These are phyloP conservation scores for Starmerella sp. DNA, from an alignment of 805 yeast genomes.

Conservation along the genomic window DNA sequence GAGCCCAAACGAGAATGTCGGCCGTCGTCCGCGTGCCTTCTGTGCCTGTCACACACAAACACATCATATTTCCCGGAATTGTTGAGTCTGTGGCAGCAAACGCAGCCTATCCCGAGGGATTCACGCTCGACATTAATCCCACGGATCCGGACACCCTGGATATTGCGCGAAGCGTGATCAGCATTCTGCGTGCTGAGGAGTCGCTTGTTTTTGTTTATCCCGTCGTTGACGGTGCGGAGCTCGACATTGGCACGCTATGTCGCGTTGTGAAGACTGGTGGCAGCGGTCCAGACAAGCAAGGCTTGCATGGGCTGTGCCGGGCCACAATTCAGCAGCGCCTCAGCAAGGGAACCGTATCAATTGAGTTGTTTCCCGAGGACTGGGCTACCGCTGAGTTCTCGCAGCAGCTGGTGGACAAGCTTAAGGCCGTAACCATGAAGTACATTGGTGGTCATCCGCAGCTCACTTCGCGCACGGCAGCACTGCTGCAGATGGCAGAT, in stretches of 20 bases:
- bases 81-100: background rate
- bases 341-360: background rate
- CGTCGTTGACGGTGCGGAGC: background rate
- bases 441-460: conserved; percentile 11
- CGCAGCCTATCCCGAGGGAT: background rate
- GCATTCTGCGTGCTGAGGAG: conserved; percentile 3
- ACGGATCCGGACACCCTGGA: background rate
- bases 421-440: conserved; percentile 14
- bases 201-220: conserved; percentile 9
- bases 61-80: background rate
- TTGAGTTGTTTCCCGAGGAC: conserved; percentile 6
- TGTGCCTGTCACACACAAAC: background rate
- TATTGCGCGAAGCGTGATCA: background rate
- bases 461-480: conserved; percentile 10
- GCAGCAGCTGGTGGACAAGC: conserved; percentile 3
- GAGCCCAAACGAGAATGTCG: background rate
- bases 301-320: conserved; percentile 18
- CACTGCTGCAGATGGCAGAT: conserved; percentile 19
- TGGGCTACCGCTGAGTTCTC: conserved; percentile 1
- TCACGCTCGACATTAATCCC: background rate
- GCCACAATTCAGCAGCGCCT: conserved; percentile 4
- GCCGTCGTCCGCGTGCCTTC: background rate
- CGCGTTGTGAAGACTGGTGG: conserved; percentile 10
- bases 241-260: conserved; percentile 21
- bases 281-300: background rate